These are phyloP conservation scores for Krasilnikovozyma curviuscula DNA, from an alignment of 768 basidiomycete genomes.

Conservation along the genomic window DNA sequence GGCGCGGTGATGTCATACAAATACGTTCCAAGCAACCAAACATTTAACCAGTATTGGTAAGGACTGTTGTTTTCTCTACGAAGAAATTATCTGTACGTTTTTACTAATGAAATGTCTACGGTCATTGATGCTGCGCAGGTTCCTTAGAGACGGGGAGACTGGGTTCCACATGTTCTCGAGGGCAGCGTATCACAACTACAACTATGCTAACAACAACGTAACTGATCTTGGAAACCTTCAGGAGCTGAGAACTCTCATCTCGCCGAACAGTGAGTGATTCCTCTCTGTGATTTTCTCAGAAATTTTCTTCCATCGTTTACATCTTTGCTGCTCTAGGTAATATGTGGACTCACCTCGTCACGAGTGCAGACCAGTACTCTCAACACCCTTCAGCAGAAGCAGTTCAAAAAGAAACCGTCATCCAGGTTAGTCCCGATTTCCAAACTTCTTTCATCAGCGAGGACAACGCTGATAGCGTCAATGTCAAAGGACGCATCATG, in stretches of 20 bases:
- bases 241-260: constrained; percentile 11
- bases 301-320: too few species aligned
- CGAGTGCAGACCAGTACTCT: constrained; percentile 12
- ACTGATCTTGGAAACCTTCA: constrained; percentile 10
- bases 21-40: background rate
- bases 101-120: background rate
- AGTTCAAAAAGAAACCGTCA: too few species aligned
- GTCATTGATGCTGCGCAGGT: constrained; percentile 15
- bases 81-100: too few species aligned
- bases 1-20: constrained; percentile 13
- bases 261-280: constrained; percentile 15
- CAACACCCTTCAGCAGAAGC: constrained; percentile 12
- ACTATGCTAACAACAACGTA: constrained; percentile 7
- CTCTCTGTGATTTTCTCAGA: too few species aligned
- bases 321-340: too few species aligned
- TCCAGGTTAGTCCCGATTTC: too few species aligned
- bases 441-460: too few species aligned
- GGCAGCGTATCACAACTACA: too few species aligned
- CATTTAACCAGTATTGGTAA: background rate
- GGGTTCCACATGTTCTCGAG: constrained; percentile 14
- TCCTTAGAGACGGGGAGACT: constrained; percentile 16
- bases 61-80: too few species aligned
- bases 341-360: constrained; percentile 16
- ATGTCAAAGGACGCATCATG: constrained; percentile 20
- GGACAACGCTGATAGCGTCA: too few species aligned